phyloP scores from a whole-genome alignment of 2,329 filamentous ascomycete genomes.

The Penicillium sp. region DNA sequence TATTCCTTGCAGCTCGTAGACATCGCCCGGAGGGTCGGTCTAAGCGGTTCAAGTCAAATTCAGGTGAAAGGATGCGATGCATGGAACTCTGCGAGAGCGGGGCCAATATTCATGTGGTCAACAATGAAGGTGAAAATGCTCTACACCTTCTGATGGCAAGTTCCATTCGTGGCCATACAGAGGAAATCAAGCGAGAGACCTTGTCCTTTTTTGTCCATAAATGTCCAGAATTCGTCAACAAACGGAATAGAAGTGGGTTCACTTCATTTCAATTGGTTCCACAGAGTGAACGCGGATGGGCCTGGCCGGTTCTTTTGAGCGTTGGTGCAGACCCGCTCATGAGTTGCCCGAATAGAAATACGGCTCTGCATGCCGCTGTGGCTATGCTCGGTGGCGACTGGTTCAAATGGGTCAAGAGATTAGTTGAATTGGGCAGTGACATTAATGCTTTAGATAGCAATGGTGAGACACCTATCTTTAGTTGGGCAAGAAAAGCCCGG shows the following conservation, averaged over 20 bases:
- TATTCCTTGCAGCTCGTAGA: constrained; percentile 6
- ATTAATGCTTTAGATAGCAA: background rate
- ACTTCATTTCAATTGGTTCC: background rate
- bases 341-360: background rate
- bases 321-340: background rate
- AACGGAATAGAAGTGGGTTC: background rate
- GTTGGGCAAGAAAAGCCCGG: background rate
- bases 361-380: background rate
- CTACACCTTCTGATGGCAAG: background rate
- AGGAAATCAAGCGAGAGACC: background rate
- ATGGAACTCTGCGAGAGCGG: background rate
- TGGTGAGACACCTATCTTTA: constrained; percentile 2
- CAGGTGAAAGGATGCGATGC: background rate
- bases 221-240: background rate
- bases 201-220: background rate
- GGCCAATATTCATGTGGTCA: background rate
- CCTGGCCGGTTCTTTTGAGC: background rate
- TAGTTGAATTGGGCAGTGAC: background rate
- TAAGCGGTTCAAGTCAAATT: too few species aligned
- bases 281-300: background rate
- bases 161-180: background rate
- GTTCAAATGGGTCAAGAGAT: background rate
- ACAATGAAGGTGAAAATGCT: background rate
- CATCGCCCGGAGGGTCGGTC: background rate
- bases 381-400: background rate